Conservation (phyloP, 768 basidiomycete genomes). For the Wakefieldia striispora region DNA sequence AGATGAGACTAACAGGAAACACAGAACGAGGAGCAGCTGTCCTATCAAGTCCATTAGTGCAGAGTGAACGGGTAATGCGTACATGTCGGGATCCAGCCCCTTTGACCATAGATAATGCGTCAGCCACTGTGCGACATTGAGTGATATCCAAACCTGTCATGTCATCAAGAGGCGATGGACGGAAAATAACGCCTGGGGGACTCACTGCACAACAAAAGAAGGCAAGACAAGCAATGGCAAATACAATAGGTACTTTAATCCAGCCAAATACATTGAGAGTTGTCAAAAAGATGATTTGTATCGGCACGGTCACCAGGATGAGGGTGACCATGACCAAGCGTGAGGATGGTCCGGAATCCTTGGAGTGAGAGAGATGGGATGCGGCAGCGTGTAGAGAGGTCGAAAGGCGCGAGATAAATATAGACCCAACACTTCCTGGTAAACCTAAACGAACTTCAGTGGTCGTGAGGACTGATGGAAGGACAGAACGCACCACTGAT, state of each 20-base stretch:
- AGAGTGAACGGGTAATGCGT: constrained; percentile 90
- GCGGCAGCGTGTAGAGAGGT: constrained; percentile 70
- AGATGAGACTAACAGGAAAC: constrained; percentile 63
- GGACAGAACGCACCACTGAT: constrained; percentile 63
- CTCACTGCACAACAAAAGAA: constrained; percentile 80
- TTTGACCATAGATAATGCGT: constrained; percentile 79
- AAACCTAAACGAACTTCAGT: constrained; percentile 48
- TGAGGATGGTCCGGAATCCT: constrained; percentile 34
- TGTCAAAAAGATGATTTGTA: constrained; percentile 71
- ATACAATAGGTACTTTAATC: constrained; percentile 68
- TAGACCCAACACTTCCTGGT: constrained; percentile 86
- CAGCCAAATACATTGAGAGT: constrained; percentile 70
- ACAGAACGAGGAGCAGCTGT: constrained; percentile 73
- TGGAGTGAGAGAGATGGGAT: constrained; percentile 5
- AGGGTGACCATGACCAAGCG: constrained; percentile 66
- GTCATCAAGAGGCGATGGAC: neutral
- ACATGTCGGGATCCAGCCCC: constrained; percentile 84
- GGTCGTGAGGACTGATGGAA: neutral
- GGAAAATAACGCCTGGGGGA: constrained; percentile 10
- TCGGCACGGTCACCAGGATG: constrained; percentile 71
- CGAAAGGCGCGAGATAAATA: constrained; percentile 87
- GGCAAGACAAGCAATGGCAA: constrained; percentile 61
- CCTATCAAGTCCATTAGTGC: constrained; percentile 85
- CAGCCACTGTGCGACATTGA: constrained; percentile 60
- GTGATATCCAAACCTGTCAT: constrained; percentile 64